Conservation (phyloP, 495 filamentous ascomycete genomes). For the Penicillium chermesinum region DNA sequence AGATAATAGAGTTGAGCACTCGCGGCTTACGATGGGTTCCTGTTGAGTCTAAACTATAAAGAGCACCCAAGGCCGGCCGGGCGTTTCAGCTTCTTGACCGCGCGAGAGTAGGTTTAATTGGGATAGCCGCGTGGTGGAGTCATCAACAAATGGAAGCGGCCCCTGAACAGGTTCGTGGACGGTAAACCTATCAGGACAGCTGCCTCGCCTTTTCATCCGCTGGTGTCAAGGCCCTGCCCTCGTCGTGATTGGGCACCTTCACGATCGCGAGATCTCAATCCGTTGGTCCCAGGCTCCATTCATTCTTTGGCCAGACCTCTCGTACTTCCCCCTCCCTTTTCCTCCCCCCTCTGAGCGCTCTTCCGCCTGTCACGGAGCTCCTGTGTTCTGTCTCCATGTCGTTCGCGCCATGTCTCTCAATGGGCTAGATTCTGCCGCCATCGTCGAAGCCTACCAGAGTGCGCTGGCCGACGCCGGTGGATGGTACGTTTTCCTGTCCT, state of each 20-base stretch:
- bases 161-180: background rate
- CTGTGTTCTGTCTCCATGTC: slow-evolving; percentile 29
- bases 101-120: background rate
- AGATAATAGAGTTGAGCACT: too few species aligned
- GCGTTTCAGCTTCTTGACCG: background rate
- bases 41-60: background rate
- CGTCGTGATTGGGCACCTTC: slow-evolving; percentile 17
- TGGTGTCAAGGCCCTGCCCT: background rate
- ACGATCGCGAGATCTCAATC: slow-evolving; percentile 23
- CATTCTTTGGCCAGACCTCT: slow-evolving; percentile 5
- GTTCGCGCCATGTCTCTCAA: slow-evolving; percentile 83
- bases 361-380: slow-evolving; percentile 4
- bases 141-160: background rate
- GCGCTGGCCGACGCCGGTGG: slow-evolving; percentile 80
- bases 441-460: slow-evolving; percentile 79
- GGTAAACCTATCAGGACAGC: background rate
- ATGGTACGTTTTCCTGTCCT: slow-evolving; percentile 63
- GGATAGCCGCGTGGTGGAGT: background rate
- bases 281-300: slow-evolving; percentile 6
- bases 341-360: slow-evolving; percentile 10
- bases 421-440: slow-evolving; percentile 77
- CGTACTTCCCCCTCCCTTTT: slow-evolving; percentile 5
- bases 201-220: background rate
- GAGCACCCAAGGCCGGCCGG: background rate
- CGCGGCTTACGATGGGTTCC: too few species aligned